Evolutionary conservation across 345 rosid species (phyloP).

Genomic region (Anastatica hierochuntica): DNA sequence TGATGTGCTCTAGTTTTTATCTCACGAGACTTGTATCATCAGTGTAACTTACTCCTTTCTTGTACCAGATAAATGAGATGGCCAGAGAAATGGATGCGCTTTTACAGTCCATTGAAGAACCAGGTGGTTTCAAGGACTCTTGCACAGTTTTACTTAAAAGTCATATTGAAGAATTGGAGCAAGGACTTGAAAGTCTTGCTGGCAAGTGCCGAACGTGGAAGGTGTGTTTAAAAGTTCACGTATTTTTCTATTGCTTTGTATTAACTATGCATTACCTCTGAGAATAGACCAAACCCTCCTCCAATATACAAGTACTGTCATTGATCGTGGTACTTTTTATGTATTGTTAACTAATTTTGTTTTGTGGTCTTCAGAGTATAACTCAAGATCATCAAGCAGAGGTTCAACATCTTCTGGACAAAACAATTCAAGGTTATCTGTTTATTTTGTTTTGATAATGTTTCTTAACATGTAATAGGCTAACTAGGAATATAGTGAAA

Average conservation of each 20-base stretch:
- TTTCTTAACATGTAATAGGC: too few relatives aligned
- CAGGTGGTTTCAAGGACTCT: conserved; percentile 78
- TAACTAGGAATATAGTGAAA: neutral
- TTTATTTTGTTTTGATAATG: too few relatives aligned
- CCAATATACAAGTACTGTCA: neutral
- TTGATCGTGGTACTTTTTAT: conserved; percentile 5
- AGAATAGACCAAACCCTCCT: conserved; percentile 7
- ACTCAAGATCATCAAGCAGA: conserved; percentile 50
- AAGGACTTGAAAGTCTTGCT: conserved; percentile 47
- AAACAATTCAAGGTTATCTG: conserved; percentile 68
- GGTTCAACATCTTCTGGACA: conserved; percentile 67
- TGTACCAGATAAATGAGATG: conserved; percentile 69
- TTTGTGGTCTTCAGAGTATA: conserved; percentile 39
- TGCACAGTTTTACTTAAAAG: conserved; percentile 51
- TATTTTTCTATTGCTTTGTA: conserved; percentile 9
- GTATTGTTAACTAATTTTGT: conserved; percentile 18
- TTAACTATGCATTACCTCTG: conserved; percentile 3
- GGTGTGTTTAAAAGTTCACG: conserved; percentile 35
- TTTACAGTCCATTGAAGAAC: conserved; percentile 56
- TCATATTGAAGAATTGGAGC: conserved; percentile 63
- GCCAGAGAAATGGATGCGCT: conserved; percentile 64
- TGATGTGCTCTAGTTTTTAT: too few relatives aligned
- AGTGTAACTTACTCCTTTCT: neutral
- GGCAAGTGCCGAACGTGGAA: conserved; percentile 51
- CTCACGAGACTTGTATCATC: too few relatives aligned